Percentiles rank a stretch among this genome's conserved stretches.
phyloP scores from a whole-genome alignment of 2,329 filamentous ascomycete genomes.

The Rhytidhysteron rufulum region DNA sequence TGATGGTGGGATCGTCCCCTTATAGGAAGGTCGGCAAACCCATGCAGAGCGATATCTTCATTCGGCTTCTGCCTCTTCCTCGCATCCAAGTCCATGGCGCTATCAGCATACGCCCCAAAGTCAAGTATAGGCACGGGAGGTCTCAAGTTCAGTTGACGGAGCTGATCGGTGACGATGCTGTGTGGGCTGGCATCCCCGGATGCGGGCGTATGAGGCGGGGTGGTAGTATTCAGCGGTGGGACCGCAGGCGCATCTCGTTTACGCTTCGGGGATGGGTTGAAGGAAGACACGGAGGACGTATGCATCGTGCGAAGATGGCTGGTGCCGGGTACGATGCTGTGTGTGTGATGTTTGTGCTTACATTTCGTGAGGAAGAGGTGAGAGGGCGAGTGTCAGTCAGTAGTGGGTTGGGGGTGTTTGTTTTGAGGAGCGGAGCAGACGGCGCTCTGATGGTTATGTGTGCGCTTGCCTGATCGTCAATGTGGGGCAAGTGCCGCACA shows the following conservation, averaged over 20 bases:
- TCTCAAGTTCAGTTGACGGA: constrained; percentile 28
- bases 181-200: constrained; percentile 28
- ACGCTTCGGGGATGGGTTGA: constrained; percentile 35
- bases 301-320: not conserved
- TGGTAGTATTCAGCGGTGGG: constrained; percentile 20
- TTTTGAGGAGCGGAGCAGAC: too few relatives aligned
- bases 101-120: not conserved
- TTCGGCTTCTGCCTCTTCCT: constrained; percentile 34
- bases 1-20: not conserved
- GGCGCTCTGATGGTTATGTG: too few relatives aligned
- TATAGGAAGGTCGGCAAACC: constrained; percentile 5
- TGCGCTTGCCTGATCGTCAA: not conserved
- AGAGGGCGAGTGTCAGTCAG: too few relatives aligned
- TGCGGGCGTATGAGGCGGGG: constrained; percentile 20
- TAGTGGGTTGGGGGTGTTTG: too few relatives aligned
- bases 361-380: not conserved
- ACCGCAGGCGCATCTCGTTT: constrained; percentile 34
- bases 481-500: not conserved
- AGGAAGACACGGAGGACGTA: constrained; percentile 4
- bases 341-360: too few relatives aligned
- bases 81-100: constrained; percentile 25
- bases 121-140: constrained; percentile 21
- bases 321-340: not conserved
- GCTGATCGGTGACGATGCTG: constrained; percentile 33
- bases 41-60: constrained; percentile 17